These are phyloP conservation scores for Globisporangium emineosum DNA, from an alignment of 352 stramenopile genomes.

Conservation along the genomic window DNA sequence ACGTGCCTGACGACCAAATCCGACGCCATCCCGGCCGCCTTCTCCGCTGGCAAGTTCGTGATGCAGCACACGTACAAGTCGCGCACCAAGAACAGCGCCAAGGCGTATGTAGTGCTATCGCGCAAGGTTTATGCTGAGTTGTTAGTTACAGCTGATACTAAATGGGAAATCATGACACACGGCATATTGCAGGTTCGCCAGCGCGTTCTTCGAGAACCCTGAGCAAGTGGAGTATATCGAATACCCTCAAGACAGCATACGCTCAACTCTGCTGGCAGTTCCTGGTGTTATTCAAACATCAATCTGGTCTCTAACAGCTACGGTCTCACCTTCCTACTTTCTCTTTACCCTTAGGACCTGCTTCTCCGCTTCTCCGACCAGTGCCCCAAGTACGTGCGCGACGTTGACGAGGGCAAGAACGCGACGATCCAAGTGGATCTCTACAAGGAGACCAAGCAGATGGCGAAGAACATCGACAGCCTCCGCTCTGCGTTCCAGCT, in stretches of 20 bases:
- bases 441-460: conserved; percentile 29
- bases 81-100: conserved; percentile 53
- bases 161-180: background rate
- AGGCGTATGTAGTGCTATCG: conserved; percentile 30
- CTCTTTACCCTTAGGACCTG: conserved; percentile 24
- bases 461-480: conserved; percentile 20
- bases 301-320: background rate
- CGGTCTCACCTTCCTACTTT: background rate
- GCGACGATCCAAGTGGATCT: conserved; percentile 25
- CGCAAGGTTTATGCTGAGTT: background rate
- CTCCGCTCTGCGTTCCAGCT: conserved; percentile 16
- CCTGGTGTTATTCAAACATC: background rate
- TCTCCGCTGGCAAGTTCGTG: conserved; percentile 32
- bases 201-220: conserved; percentile 51
- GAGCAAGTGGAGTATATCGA: conserved; percentile 42
- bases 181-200: conserved; percentile 42
- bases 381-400: conserved; percentile 46
- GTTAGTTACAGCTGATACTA: background rate
- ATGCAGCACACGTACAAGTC: conserved; percentile 59
- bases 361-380: conserved; percentile 63
- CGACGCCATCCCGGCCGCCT: conserved; percentile 17
- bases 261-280: background rate
- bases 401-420: conserved; percentile 42
- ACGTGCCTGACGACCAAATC: conserved; percentile 21
- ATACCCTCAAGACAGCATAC: conserved; percentile 30